Percentiles rank a stretch among this genome's conserved stretches.
phyloP scores from a whole-genome alignment of 768 basidiomycete species.

The Russula emetica region DNA sequence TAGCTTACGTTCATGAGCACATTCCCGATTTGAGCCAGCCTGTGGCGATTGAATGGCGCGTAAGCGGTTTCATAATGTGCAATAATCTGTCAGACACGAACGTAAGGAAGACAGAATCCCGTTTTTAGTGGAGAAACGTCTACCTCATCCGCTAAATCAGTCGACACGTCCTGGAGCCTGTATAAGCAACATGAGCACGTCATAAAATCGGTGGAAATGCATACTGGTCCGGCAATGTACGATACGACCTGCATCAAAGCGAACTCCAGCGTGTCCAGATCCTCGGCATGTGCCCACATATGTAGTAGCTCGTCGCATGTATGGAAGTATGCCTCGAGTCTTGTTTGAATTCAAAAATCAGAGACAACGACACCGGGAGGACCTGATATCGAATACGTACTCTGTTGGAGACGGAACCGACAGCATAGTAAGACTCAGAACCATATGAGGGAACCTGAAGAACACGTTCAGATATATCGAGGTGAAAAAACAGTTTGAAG shows the following conservation, averaged over 20 bases:
- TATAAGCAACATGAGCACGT: background rate
- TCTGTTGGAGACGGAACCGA: constrained; percentile 27
- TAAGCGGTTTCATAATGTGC: constrained; percentile 27
- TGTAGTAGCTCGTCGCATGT: constrained; percentile 31
- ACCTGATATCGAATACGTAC: constrained; percentile 7
- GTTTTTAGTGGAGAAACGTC: background rate
- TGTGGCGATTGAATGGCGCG: constrained; percentile 27
- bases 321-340: constrained; percentile 27
- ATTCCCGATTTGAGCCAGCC: constrained; percentile 22
- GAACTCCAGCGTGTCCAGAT: constrained; percentile 32
- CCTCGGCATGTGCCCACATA: constrained; percentile 31
- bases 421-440: constrained; percentile 21
- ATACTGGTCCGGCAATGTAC: constrained; percentile 29
- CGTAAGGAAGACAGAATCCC: background rate
- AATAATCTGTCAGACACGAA: constrained; percentile 18
- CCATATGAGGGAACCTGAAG: constrained; percentile 27
- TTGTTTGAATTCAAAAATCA: background rate
- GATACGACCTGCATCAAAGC: constrained; percentile 29
- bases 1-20: constrained; percentile 23
- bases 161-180: constrained; percentile 14
- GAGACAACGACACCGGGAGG: background rate
- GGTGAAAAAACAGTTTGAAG: background rate
- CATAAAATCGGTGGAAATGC: background rate
- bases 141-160: constrained; percentile 22
- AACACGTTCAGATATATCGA: background rate